Percentiles rank a stretch among this genome's conserved stretches.
phyloP scores from a whole-genome alignment of 805 yeast species.

The Torulaspora gathmanii region DNA sequence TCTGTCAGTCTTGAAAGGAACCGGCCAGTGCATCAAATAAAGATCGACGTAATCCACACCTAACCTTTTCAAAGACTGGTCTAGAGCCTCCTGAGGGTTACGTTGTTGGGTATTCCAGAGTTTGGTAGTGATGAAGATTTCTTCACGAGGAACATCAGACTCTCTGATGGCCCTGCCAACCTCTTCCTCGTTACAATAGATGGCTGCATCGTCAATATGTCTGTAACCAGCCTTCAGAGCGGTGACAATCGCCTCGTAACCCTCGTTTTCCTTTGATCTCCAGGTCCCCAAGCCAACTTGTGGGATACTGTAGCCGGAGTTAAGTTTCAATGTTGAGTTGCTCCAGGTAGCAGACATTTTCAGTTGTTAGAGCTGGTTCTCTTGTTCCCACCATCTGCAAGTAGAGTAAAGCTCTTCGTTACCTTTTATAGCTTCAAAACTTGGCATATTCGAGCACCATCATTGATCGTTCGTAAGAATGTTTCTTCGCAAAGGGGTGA shows the following conservation, averaged over 20 bases:
- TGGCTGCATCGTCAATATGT: conserved; percentile 75
- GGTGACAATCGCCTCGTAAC: conserved; percentile 49
- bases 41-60: conserved; percentile 74
- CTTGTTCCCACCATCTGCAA: neutral
- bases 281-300: conserved; percentile 73
- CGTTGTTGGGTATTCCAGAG: conserved; percentile 53
- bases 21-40: conserved; percentile 82
- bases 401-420: no score
- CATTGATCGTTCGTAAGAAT: no score
- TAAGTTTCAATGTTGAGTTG: conserved; percentile 39
- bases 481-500: neutral
- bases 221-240: conserved; percentile 65
- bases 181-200: conserved; percentile 60
- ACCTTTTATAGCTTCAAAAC: no score
- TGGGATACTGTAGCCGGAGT: conserved; percentile 63
- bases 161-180: conserved; percentile 56
- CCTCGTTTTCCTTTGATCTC: conserved; percentile 52
- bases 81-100: conserved; percentile 49
- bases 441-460: no score
- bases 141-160: conserved; percentile 58
- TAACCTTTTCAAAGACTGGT: conserved; percentile 55
- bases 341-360: conserved; percentile 14
- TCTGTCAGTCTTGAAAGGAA: conserved; percentile 44
- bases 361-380: neutral
- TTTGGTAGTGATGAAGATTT: conserved; percentile 68